Evolutionary conservation across 2,329 filamentous ascomycete species (phyloP).

Genomic region (Aspergillus terreus): DNA sequence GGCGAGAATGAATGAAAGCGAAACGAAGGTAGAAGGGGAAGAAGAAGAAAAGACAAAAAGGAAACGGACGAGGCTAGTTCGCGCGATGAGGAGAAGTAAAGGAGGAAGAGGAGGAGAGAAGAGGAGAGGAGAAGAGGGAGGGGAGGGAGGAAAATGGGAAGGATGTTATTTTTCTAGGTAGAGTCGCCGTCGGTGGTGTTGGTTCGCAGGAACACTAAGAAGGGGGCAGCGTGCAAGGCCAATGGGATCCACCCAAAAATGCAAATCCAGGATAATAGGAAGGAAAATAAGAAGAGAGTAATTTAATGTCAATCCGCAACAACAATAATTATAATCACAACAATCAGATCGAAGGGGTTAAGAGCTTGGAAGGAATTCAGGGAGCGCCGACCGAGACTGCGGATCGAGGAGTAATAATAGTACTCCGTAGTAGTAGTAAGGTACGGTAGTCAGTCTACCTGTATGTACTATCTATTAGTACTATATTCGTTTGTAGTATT

Average conservation of each 20-base stretch:
- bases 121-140: conserved; percentile 20
- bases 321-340: conserved; percentile 10
- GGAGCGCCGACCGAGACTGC: conserved; percentile 18
- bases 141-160: not conserved
- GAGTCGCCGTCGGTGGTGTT: too few species aligned
- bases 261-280: conserved; percentile 3
- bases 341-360: conserved; percentile 11
- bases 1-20: conserved; percentile 29
- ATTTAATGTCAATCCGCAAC: conserved; percentile 5
- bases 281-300: conserved; percentile 7
- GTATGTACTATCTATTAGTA: too few species aligned
- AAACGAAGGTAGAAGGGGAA: conserved; percentile 18
- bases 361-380: conserved; percentile 18
- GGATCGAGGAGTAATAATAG: conserved; percentile 9
- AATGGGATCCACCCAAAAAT: not conserved
- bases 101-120: conserved; percentile 7
- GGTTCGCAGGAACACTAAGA: too few species aligned
- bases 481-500: not conserved
- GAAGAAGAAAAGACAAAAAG: conserved; percentile 16
- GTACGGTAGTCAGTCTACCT: too few species aligned
- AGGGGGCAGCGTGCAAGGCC: conserved; percentile 9
- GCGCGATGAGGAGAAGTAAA: conserved; percentile 11
- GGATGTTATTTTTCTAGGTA: not conserved
- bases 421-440: conserved; percentile 2
- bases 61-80: conserved; percentile 16